phyloP scores from a whole-genome alignment of 805 yeast genomes.

The Wickerhamiella cacticola region DNA sequence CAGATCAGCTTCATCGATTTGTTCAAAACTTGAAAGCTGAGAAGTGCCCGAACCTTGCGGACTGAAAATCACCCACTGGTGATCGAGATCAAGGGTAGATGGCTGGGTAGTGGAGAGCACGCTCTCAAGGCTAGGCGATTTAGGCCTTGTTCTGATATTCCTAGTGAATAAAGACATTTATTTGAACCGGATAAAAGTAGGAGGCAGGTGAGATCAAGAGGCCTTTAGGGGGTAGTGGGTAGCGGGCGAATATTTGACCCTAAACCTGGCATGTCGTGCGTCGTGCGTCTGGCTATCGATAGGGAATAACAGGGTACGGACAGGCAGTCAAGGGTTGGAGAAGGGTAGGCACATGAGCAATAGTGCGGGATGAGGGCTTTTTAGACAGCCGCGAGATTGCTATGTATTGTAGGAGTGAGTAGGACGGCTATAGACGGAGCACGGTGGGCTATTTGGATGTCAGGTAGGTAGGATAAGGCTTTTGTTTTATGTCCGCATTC shows the following conservation, averaged over 20 bases:
- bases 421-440: too few species aligned
- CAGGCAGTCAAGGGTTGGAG: too few species aligned
- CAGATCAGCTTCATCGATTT: constrained; percentile 26
- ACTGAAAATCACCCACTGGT: constrained; percentile 33
- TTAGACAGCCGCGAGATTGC: too few species aligned
- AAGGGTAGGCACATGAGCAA: too few species aligned
- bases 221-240: not conserved
- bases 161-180: not conserved
- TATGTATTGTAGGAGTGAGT: too few species aligned
- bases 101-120: constrained; percentile 11
- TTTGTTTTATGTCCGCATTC: too few species aligned
- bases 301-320: too few species aligned
- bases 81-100: constrained; percentile 15
- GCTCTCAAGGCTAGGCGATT: constrained; percentile 8
- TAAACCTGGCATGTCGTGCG: not conserved
- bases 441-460: too few species aligned
- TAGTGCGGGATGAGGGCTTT: too few species aligned
- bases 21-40: not conserved
- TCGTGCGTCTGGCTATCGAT: too few species aligned
- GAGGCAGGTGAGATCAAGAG: not conserved
- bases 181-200: not conserved
- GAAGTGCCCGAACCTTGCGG: constrained; percentile 22
- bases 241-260: not conserved
- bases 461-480: too few species aligned
- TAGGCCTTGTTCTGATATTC: not conserved